A percentile compares a stretch with the other conserved stretches of the same genome.
Evolutionary conservation across 805 yeast species (phyloP).

Genomic region (Brettanomyces custersianus): DNA sequence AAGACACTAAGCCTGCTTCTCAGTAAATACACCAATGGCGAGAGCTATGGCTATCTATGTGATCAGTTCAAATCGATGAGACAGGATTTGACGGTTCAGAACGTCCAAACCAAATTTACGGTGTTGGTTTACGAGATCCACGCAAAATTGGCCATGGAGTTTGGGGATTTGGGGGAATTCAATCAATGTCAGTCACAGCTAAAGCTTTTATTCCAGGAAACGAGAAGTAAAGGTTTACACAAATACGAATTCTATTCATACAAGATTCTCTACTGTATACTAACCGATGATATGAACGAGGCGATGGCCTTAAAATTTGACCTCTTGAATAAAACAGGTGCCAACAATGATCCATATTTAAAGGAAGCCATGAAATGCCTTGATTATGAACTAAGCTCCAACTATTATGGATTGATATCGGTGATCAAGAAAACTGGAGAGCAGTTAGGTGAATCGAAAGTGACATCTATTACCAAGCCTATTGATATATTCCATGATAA

Average conservation of each 20-base stretch:
- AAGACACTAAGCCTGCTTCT: conserved; percentile 48
- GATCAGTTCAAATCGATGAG: conserved; percentile 89
- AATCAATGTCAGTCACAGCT: conserved; percentile 90
- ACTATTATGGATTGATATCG: too few relatives aligned
- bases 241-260: conserved; percentile 63
- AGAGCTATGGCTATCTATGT: conserved; percentile 65
- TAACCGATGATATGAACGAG: conserved; percentile 60
- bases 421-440: too few relatives aligned
- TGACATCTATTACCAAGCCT: not conserved
- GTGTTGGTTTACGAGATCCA: conserved; percentile 76
- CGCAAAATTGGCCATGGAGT: conserved; percentile 77
- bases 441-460: conserved; percentile 14
- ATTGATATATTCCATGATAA: conserved; percentile 5
- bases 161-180: conserved; percentile 84
- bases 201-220: conserved; percentile 45
- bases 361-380: too few relatives aligned
- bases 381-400: too few relatives aligned
- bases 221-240: conserved; percentile 14
- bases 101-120: conserved; percentile 69
- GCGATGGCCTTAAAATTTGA: conserved; percentile 33
- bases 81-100: conserved; percentile 91
- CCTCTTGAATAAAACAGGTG: conserved; percentile 9
- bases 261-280: conserved; percentile 61
- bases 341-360: conserved; percentile 16
- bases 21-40: conserved; percentile 39